Evolutionary conservation across 1,139 yeast species (phyloP).

Genomic region (Martiniozyma asiatica): DNA sequence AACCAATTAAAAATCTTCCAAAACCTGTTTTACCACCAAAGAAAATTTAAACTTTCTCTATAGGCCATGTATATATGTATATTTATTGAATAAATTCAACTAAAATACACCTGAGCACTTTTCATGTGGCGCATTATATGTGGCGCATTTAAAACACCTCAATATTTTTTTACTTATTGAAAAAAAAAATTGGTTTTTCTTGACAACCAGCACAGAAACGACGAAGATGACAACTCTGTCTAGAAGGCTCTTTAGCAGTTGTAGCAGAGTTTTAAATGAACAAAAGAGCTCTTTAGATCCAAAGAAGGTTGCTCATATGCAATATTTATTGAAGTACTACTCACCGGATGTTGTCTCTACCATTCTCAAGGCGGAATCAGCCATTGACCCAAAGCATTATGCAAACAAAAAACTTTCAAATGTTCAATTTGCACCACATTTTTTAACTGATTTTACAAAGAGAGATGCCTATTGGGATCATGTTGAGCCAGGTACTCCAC

Average conservation of each 20-base stretch:
- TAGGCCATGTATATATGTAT: too few species aligned
- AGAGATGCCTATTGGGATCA: constrained; percentile 38
- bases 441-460: constrained; percentile 47
- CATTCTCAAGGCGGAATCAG: constrained; percentile 67
- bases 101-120: too few species aligned
- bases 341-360: constrained; percentile 70
- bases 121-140: too few species aligned
- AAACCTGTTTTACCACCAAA: constrained; percentile 13
- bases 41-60: constrained; percentile 7
- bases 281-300: too few species aligned
- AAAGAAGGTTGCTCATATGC: constrained; percentile 32
- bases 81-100: too few species aligned
- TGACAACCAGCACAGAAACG: too few species aligned
- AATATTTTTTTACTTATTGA: too few species aligned
- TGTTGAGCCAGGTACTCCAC: constrained; percentile 8
- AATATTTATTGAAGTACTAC: constrained; percentile 56
- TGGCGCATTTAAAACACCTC: too few species aligned
- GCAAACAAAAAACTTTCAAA: constrained; percentile 25
- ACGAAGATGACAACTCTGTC: too few species aligned
- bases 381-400: constrained; percentile 53
- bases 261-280: too few species aligned
- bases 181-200: too few species aligned
- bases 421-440: constrained; percentile 45
- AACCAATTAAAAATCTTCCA: constrained; percentile 14
- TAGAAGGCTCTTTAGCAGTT: too few species aligned